Conservation (phyloP, 441 rosid genomes). For the Oxalis stricta region DNA sequence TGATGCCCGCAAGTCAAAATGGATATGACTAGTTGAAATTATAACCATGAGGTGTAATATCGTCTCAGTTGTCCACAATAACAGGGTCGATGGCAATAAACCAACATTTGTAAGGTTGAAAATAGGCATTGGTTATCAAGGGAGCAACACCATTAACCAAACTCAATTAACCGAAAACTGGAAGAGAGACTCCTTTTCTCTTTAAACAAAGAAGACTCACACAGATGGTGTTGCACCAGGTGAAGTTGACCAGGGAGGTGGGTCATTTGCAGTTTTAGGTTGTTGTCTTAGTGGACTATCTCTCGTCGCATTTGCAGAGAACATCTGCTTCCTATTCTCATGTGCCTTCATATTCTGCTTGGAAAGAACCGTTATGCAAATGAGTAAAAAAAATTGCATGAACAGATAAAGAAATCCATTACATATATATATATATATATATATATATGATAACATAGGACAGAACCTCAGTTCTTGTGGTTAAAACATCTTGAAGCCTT, state of each 20-base stretch:
- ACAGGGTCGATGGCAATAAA: too few relatives aligned
- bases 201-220: too few relatives aligned
- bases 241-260: conserved; percentile 82
- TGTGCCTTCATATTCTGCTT: conserved; percentile 83
- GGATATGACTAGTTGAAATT: too few relatives aligned
- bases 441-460: neutral
- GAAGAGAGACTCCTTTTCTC: too few relatives aligned
- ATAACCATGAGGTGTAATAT: too few relatives aligned
- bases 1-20: neutral
- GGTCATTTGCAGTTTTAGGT: conserved; percentile 39
- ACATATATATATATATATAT: too few relatives aligned
- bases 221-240: conserved; percentile 28
- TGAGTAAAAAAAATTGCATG: neutral
- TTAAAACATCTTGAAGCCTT: conserved; percentile 63
- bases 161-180: too few relatives aligned
- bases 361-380: neutral
- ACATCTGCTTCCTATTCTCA: conserved; percentile 69
- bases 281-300: conserved; percentile 37
- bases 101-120: neutral
- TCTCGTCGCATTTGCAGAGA: conserved; percentile 55
- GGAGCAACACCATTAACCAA: neutral
- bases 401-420: neutral
- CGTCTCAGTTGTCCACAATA: too few relatives aligned
- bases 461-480: conserved; percentile 76
- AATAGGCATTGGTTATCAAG: neutral